These are phyloP conservation scores for Boletus barrowsii DNA, from an alignment of 768 basidiomycete species.

Conservation along the genomic window DNA sequence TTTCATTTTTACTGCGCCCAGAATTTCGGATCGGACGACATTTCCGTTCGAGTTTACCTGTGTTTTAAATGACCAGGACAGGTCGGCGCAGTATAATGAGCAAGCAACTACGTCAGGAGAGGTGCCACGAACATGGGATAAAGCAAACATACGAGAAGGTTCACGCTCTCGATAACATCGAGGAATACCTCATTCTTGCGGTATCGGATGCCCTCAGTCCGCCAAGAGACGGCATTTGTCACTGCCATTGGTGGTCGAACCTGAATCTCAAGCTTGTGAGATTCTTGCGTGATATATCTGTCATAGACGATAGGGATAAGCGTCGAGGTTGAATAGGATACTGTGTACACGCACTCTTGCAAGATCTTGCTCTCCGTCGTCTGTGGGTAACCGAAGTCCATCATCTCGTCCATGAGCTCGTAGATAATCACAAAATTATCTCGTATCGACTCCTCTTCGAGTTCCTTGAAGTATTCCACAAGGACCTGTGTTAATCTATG, in stretches of 20 bases:
- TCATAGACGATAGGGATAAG: not conserved
- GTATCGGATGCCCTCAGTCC: constrained; percentile 95
- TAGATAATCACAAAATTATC: constrained; percentile 99
- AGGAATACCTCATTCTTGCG: constrained; percentile 99
- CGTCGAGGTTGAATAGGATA: not conserved
- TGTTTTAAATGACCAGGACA: not conserved
- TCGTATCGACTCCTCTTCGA: constrained; percentile 97
- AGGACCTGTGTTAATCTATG: constrained; percentile 91
- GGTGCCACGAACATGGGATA: not conserved
- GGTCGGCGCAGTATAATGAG: not conserved
- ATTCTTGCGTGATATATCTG: constrained; percentile 98
- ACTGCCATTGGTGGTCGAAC: constrained; percentile 94
- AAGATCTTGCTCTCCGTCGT: constrained; percentile 99
- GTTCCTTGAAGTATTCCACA: constrained; percentile 98
- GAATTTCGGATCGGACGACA: constrained; percentile 94
- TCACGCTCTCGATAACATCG: constrained; percentile 97
- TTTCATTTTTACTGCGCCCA: constrained; percentile 99
- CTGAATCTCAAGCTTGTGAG: constrained; percentile 93
- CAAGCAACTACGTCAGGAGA: not conserved
- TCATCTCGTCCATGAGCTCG: constrained; percentile 99
- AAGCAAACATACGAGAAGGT: constrained; percentile 69
- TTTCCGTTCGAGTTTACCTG: constrained; percentile 97
- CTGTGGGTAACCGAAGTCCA: constrained; percentile 99
- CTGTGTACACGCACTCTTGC: constrained; percentile 67
- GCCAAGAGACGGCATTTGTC: constrained; percentile 98